Conservation (phyloP, 441 rosid species). For the Manihot esculenta region DNA sequence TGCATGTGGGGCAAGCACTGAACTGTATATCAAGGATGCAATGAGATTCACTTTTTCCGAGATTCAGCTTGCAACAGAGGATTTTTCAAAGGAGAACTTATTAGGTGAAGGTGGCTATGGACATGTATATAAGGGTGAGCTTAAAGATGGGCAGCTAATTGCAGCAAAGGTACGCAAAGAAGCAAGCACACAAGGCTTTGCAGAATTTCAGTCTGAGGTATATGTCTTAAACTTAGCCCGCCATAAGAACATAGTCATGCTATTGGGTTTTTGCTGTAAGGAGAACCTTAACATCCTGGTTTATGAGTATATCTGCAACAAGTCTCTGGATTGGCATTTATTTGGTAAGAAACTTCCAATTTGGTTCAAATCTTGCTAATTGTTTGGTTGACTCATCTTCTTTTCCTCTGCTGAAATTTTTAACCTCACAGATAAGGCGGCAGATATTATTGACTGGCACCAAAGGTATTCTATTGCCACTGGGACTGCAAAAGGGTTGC, state of each 20-base stretch:
- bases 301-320: conserved; percentile 68
- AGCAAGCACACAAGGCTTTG: conserved; percentile 54
- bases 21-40: conserved; percentile 42
- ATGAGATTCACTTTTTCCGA: conserved; percentile 45
- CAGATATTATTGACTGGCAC: conserved; percentile 51
- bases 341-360: conserved; percentile 37
- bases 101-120: conserved; percentile 72
- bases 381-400: neutral
- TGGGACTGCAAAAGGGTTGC: conserved; percentile 62
- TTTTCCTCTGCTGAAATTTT: neutral
- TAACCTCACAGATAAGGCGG: conserved; percentile 30
- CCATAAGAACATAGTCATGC: conserved; percentile 75
- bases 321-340: conserved; percentile 61
- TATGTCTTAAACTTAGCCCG: conserved; percentile 52
- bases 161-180: conserved; percentile 64
- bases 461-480: conserved; percentile 49
- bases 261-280: conserved; percentile 62
- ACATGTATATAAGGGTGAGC: conserved; percentile 53
- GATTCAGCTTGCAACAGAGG: conserved; percentile 50
- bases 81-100: conserved; percentile 47
- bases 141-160: conserved; percentile 52
- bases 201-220: conserved; percentile 52
- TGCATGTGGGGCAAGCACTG: conserved; percentile 48
- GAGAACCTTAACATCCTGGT: conserved; percentile 61
- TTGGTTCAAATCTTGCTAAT: neutral